Percentiles rank a stretch among this genome's conserved stretches.
phyloP scores from a whole-genome alignment of 305 asterid species.

The Solanum hybrid region DNA sequence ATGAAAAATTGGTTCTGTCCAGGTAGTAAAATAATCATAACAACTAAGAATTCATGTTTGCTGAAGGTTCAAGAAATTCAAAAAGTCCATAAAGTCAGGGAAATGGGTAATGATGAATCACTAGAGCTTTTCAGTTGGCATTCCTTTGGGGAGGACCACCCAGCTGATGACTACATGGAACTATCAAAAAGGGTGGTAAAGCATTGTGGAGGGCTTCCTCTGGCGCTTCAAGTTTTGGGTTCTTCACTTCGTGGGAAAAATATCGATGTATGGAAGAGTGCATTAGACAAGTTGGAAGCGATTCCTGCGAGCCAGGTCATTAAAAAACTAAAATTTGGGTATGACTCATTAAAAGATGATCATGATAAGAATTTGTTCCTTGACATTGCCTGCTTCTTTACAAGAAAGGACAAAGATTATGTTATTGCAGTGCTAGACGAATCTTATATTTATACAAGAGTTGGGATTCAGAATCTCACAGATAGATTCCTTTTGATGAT shows the following conservation, averaged over 20 bases:
- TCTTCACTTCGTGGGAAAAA: neutral
- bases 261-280: neutral
- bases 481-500: neutral
- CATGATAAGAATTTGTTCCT: neutral
- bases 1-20: slow-evolving; percentile 3
- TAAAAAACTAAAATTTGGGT: neutral
- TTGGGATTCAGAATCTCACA: neutral
- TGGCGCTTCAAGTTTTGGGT: slow-evolving; percentile 9
- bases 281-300: neutral
- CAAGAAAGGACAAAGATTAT: neutral
- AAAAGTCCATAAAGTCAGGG: neutral
- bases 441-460: neutral
- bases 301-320: neutral
- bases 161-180: neutral
- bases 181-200: neutral
- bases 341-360: neutral
- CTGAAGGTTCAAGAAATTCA: neutral
- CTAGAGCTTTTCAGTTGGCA: slow-evolving; percentile 8
- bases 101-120: neutral
- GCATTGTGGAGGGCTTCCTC: slow-evolving; percentile 9
- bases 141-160: neutral
- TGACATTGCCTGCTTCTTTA: neutral
- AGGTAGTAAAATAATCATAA: slow-evolving; percentile 3
- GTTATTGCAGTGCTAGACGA: neutral
- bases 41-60: neutral